Evolutionary conservation across 441 rosid species (phyloP).

Genomic region (Isatis lusitanica): DNA sequence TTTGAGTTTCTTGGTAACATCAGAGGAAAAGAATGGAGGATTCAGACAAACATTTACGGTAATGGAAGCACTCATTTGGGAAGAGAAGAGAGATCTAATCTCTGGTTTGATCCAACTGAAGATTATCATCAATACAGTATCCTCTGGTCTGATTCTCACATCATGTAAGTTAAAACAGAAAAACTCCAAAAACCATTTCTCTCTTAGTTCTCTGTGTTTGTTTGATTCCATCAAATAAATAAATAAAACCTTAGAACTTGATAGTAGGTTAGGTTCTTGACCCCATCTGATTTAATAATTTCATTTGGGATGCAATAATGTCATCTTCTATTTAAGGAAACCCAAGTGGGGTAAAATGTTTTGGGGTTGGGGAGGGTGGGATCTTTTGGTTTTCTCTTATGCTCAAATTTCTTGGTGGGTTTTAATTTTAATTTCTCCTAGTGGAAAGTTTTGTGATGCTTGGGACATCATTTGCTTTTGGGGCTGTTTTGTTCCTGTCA

Average conservation of each 20-base stretch:
- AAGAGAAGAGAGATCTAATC: slow-evolving; percentile 93
- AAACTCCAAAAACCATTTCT: neutral
- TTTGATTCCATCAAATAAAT: neutral
- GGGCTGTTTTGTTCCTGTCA: slow-evolving; percentile 30
- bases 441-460: slow-evolving; percentile 36
- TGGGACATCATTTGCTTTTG: slow-evolving; percentile 34
- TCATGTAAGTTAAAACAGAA: slow-evolving; percentile 56
- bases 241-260: neutral
- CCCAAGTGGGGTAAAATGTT: slow-evolving; percentile 30
- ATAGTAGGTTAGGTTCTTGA: slow-evolving; percentile 19
- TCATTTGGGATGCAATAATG: slow-evolving; percentile 15
- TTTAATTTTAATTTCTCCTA: slow-evolving; percentile 20
- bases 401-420: slow-evolving; percentile 20
- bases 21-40: slow-evolving; percentile 97
- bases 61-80: slow-evolving; percentile 91
- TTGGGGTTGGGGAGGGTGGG: neutral
- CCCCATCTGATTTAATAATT: slow-evolving; percentile 12
- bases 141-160: slow-evolving; percentile 92
- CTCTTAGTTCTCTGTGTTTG: slow-evolving; percentile 23
- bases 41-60: slow-evolving; percentile 94
- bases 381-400: slow-evolving; percentile 22
- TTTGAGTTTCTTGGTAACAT: slow-evolving; percentile 97
- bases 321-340: slow-evolving; percentile 32
- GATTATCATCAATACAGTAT: slow-evolving; percentile 86
- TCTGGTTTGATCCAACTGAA: slow-evolving; percentile 96